Percentiles rank a stretch among this genome's conserved stretches.
These are phyloP conservation scores for Spergularia bocconei DNA, from an alignment of 148 eudicot genomes.

Conservation along the genomic window DNA sequence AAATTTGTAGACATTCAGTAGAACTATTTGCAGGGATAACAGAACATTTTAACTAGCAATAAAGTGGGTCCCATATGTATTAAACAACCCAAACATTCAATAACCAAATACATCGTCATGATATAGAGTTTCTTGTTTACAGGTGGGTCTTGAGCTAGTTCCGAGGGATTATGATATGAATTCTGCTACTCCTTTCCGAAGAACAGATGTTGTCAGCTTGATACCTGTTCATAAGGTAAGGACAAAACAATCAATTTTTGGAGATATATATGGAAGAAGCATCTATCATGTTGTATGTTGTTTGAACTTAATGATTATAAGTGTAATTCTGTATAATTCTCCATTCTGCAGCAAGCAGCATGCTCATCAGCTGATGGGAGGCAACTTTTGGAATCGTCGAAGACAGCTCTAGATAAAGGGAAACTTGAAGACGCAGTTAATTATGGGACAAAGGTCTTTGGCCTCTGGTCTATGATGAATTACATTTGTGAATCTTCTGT, in stretches of 20 bases:
- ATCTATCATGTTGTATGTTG: conserved; percentile 9
- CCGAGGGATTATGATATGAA: conserved; percentile 96
- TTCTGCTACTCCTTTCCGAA: conserved; percentile 76
- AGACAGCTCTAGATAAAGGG: conserved; percentile 98
- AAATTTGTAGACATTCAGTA: background rate
- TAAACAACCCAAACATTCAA: too few species aligned
- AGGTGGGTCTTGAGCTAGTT: conserved; percentile 98
- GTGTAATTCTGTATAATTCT: conserved; percentile 10
- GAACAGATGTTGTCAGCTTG: conserved; percentile 74
- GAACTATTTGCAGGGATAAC: too few species aligned
- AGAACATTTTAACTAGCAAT: too few species aligned
- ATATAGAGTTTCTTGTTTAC: conserved; percentile 1
- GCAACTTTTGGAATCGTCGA: conserved; percentile 95
- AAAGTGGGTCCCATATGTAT: too few species aligned
- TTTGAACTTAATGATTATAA: conserved; percentile 12
- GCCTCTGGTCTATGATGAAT: conserved; percentile 9
- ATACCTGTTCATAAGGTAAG: conserved; percentile 97
- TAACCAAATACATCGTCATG: too few species aligned
- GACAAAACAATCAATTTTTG: conserved; percentile 18
- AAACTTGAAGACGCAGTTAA: conserved; percentile 99
- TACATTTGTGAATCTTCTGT: background rate
- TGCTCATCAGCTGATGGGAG: conserved; percentile 99
- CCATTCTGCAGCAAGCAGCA: conserved; percentile 89
- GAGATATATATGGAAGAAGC: too few species aligned
- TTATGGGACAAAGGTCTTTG: conserved; percentile 91